Percentiles rank a stretch among this genome's conserved stretches.
These are phyloP conservation scores for Aspergillus sp. DNA, from an alignment of 2,329 filamentous ascomycete genomes.

Conservation along the genomic window DNA sequence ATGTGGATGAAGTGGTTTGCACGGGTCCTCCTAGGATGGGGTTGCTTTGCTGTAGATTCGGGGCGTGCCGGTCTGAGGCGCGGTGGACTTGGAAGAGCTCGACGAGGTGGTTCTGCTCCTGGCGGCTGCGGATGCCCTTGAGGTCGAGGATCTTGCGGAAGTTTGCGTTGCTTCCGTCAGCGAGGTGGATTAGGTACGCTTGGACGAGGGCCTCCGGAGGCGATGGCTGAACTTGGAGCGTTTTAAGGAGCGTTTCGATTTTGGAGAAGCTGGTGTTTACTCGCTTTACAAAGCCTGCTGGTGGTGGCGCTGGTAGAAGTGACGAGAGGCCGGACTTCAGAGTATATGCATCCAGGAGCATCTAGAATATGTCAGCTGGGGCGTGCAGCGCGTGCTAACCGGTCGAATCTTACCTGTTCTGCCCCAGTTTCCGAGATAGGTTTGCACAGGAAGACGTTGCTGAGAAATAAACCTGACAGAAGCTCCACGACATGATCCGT, in stretches of 20 bases:
- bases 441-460: slow-evolving; percentile 76
- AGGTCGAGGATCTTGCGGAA: slow-evolving; percentile 94
- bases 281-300: slow-evolving; percentile 67
- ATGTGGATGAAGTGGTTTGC: slow-evolving; percentile 22
- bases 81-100: slow-evolving; percentile 88
- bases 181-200: slow-evolving; percentile 95
- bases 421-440: slow-evolving; percentile 90
- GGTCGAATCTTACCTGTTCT: slow-evolving; percentile 56
- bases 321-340: slow-evolving; percentile 40
- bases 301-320: slow-evolving; percentile 49
- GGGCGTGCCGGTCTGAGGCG: slow-evolving; percentile 52
- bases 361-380: slow-evolving; percentile 41
- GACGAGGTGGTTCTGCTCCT: slow-evolving; percentile 70
- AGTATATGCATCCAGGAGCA: slow-evolving; percentile 88
- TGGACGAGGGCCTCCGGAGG: slow-evolving; percentile 92
- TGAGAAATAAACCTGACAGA: slow-evolving; percentile 67
- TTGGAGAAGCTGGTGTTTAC: slow-evolving; percentile 76
- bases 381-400: not conserved
- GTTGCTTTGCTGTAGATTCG: slow-evolving; percentile 58
- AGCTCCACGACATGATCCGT: slow-evolving; percentile 93
- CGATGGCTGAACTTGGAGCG: slow-evolving; percentile 82
- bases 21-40: slow-evolving; percentile 63
- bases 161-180: slow-evolving; percentile 83
- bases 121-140: slow-evolving; percentile 74
- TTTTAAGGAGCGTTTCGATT: slow-evolving; percentile 89